These are phyloP conservation scores for Aristolochia fimbriata DNA, from an alignment of 164 flowering plant species.

Conservation along the genomic window DNA sequence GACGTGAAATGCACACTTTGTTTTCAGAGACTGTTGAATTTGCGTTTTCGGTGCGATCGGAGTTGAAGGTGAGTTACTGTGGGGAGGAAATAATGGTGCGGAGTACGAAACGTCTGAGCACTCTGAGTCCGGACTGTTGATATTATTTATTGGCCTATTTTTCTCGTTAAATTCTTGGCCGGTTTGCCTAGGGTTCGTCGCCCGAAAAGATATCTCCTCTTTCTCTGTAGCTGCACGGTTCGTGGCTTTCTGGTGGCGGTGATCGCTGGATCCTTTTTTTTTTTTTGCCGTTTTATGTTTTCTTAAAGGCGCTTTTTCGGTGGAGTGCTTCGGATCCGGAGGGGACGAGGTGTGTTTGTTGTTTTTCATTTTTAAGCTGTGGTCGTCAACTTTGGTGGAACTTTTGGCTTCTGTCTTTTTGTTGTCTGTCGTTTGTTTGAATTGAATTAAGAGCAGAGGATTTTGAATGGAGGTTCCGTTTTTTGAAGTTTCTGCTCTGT, in stretches of 20 bases:
- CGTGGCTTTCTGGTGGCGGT: too few relatives aligned
- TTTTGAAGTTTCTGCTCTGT: not conserved
- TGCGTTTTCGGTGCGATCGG: not conserved
- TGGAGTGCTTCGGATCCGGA: too few relatives aligned
- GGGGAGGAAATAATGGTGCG: too few relatives aligned
- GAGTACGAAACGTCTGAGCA: too few relatives aligned
- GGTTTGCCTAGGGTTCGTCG: too few relatives aligned
- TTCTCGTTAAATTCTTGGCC: not conserved
- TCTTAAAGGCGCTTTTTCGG: too few relatives aligned
- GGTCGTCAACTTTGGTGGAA: not conserved
- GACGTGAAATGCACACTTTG: not conserved
- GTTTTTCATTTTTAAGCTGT: not conserved
- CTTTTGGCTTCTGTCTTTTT: not conserved
- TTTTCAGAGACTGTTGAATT: not conserved
- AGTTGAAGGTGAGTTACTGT: slow-evolving; percentile 1
- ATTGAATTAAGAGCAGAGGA: not conserved
- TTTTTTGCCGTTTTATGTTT: too few relatives aligned
- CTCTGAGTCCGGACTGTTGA: too few relatives aligned
- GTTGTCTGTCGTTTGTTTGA: not conserved
- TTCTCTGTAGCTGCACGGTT: too few relatives aligned
- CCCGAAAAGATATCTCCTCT: too few relatives aligned
- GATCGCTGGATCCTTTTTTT: too few relatives aligned
- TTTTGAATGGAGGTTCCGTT: not conserved
- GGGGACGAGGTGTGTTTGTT: not conserved
- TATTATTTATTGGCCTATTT: not conserved